These are phyloP conservation scores for Yamadazyma kanchanaburiensis DNA, from an alignment of 1,139 yeast genomes.

Conservation along the genomic window DNA sequence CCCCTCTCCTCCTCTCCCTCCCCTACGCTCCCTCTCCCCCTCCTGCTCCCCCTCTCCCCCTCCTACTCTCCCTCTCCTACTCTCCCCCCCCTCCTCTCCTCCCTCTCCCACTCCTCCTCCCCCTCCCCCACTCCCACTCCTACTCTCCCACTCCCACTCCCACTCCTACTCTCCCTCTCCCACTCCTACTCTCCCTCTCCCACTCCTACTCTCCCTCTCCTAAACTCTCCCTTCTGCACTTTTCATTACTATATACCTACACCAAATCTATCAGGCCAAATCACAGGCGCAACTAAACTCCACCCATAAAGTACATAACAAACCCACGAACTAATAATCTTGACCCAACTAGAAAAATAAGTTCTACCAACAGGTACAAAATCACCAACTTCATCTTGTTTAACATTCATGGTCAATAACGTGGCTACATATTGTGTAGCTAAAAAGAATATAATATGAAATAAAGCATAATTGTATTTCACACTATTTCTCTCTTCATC, in stretches of 20 bases:
- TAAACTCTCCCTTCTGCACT: not conserved
- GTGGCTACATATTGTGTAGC: slow-evolving; percentile 99
- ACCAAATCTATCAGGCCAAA: slow-evolving; percentile 85
- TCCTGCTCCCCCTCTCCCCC: no score
- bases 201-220: no score
- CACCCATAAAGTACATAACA: slow-evolving; percentile 84
- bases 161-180: no score
- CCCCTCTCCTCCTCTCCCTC: no score
- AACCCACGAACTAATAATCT: slow-evolving; percentile 88
- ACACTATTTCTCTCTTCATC: slow-evolving; percentile 70
- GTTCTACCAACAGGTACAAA: slow-evolving; percentile 97
- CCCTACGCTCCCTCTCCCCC: no score
- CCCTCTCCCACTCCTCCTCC: no score
- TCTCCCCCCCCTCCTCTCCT: no score
- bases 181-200: no score
- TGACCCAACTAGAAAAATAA: slow-evolving; percentile 92
- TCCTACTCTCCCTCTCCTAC: no score
- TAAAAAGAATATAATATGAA: slow-evolving; percentile 86
- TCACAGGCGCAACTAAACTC: slow-evolving; percentile 87
- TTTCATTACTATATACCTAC: not conserved
- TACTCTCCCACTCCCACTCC: no score
- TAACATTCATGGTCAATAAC: slow-evolving; percentile 84
- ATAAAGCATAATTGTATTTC: slow-evolving; percentile 82
- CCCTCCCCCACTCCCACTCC: no score
- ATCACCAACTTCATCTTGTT: slow-evolving; percentile 79